These are phyloP conservation scores for Acanthamoeba lugdunensis DNA, from an alignment of 208 protist genomes.

Conservation along the genomic window DNA sequence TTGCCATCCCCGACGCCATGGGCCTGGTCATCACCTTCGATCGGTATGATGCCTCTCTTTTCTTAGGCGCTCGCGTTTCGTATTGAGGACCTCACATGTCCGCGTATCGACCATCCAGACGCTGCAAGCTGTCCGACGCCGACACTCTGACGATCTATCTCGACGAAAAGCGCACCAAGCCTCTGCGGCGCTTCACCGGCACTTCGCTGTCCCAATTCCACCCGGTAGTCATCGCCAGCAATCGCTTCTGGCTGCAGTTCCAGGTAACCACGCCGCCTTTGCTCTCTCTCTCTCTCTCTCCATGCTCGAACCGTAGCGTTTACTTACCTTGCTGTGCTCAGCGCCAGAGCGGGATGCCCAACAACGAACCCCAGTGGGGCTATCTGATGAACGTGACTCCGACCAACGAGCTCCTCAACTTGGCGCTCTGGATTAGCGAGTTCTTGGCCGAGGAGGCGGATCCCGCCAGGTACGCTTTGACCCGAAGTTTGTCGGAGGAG, in stretches of 20 bases:
- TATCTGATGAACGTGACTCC: conserved; percentile 34
- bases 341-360: conserved; percentile 52
- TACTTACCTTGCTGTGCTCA: background rate
- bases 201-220: conserved; percentile 17
- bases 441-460: conserved; percentile 37
- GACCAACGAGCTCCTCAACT: conserved; percentile 62
- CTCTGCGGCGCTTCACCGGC: conserved; percentile 6
- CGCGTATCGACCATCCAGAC: background rate
- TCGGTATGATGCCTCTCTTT: background rate
- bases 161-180: conserved; percentile 42
- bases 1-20: conserved; percentile 5
- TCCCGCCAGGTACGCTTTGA: background rate
- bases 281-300: background rate
- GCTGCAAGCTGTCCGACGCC: conserved; percentile 60
- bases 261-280: background rate
- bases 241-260: conserved; percentile 61
- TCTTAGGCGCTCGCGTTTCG: background rate
- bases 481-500: background rate
- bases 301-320: background rate
- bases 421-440: conserved; percentile 43
- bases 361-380: conserved; percentile 51
- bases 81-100: background rate
- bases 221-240: conserved; percentile 5
- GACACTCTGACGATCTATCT: conserved; percentile 49
- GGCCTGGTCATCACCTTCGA: conserved; percentile 47